These are phyloP conservation scores for Austroboletus novae-zelandiae DNA, from an alignment of 1,284 basidiomycete genomes.

Conservation along the genomic window DNA sequence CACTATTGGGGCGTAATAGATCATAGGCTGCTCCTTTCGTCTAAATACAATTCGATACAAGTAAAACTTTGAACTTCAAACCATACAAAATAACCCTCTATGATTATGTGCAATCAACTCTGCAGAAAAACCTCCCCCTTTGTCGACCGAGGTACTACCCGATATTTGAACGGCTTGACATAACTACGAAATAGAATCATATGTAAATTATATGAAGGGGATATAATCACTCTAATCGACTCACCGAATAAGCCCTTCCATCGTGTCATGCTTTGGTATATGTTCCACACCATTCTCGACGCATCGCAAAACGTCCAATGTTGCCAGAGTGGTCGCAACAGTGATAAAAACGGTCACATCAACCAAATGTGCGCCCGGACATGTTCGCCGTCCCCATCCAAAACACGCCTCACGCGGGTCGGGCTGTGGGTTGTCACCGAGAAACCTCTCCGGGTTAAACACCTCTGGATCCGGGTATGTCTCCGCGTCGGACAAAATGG, in stretches of 20 bases:
- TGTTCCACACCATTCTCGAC: conserved; percentile 10
- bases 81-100: too few relatives aligned
- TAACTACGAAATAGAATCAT: too few relatives aligned
- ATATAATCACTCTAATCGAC: neutral
- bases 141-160: too few relatives aligned
- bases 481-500: conserved; percentile 7
- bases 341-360: conserved; percentile 14
- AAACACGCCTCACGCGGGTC: conserved; percentile 16
- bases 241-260: conserved; percentile 11
- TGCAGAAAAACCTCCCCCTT: too few relatives aligned
- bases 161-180: too few relatives aligned
- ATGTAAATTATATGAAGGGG: neutral
- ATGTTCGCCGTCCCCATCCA: conserved; percentile 18
- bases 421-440: conserved; percentile 6
- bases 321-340: conserved; percentile 17
- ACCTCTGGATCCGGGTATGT: conserved; percentile 12
- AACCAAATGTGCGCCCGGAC: conserved; percentile 13
- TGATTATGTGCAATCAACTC: too few relatives aligned
- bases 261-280: conserved; percentile 5
- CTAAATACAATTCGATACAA: too few relatives aligned
- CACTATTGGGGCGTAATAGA: too few relatives aligned
- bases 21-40: too few relatives aligned
- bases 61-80: too few relatives aligned
- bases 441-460: conserved; percentile 17
- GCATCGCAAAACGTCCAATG: conserved; percentile 10